A percentile compares a stretch with the other conserved stretches of the same genome.
phyloP scores from a whole-genome alignment of 1,139 yeast species.

The Wickerhamomyces sp. region DNA sequence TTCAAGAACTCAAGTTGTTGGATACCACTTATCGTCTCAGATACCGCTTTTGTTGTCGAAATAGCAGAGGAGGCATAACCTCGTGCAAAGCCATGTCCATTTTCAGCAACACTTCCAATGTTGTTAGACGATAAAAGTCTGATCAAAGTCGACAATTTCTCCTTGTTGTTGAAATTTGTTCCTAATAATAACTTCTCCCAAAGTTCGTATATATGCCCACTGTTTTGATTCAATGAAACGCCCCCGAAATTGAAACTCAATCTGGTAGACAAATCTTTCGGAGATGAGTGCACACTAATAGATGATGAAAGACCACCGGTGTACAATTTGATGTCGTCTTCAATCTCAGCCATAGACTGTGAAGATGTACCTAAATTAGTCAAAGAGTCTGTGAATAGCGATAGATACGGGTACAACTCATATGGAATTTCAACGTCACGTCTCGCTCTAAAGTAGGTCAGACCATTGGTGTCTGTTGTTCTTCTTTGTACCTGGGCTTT shows the following conservation, averaged over 20 bases:
- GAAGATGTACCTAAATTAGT: conserved; percentile 77
- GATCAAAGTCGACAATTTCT: conserved; percentile 68
- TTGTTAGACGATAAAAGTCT: conserved; percentile 76
- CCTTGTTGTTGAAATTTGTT: conserved; percentile 60
- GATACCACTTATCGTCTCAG: conserved; percentile 66
- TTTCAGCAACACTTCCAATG: conserved; percentile 71
- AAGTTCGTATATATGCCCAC: conserved; percentile 53
- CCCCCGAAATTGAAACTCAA: conserved; percentile 60
- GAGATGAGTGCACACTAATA: conserved; percentile 52
- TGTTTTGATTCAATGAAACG: conserved; percentile 65
- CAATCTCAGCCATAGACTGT: conserved; percentile 73
- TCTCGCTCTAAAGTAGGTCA: conserved; percentile 63
- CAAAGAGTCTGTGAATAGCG: conserved; percentile 73
- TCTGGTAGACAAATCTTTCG: conserved; percentile 31
- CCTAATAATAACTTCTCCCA: conserved; percentile 64
- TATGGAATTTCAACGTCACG: conserved; percentile 53
- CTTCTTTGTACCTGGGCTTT: conserved; percentile 32
- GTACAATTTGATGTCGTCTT: conserved; percentile 71
- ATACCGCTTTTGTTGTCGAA: conserved; percentile 53
- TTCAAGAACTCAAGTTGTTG: conserved; percentile 69
- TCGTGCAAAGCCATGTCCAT: conserved; percentile 84
- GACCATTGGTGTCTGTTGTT: conserved; percentile 66
- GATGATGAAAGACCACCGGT: conserved; percentile 82
- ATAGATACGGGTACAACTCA: conserved; percentile 61
- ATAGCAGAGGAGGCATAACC: conserved; percentile 62